These are phyloP conservation scores for Panicum hallii DNA, from an alignment of 202 grass and related monocot species.

Conservation along the genomic window DNA sequence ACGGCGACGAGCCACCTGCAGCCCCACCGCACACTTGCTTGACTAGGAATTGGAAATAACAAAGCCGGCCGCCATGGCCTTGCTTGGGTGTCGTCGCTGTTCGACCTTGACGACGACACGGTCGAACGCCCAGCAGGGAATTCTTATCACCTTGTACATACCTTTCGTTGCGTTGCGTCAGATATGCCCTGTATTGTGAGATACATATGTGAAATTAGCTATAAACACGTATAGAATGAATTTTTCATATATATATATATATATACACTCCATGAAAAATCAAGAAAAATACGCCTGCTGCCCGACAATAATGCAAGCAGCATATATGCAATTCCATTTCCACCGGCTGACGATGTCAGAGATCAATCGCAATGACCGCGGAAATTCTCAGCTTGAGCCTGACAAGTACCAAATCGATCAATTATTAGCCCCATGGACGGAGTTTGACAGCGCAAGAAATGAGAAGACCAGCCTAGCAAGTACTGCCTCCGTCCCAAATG, in stretches of 20 bases:
- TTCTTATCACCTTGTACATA: neutral
- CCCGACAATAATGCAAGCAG: no score
- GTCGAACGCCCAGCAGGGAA: neutral
- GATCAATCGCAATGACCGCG: neutral
- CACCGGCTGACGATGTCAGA: neutral
- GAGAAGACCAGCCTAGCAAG: no score
- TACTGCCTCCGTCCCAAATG: no score
- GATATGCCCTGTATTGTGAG: no score
- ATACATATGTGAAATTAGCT: no score
- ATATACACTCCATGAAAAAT: no score
- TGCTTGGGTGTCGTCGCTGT: neutral
- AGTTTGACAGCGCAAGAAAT: no score
- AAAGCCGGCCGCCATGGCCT: neutral
- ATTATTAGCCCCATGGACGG: neutral
- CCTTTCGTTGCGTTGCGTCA: no score
- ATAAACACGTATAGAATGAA: no score
- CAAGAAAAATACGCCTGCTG: neutral
- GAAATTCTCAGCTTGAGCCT: neutral
- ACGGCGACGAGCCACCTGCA: conserved; percentile 19
- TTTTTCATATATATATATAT: no score
- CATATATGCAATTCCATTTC: conserved; percentile 20
- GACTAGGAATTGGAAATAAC: neutral
- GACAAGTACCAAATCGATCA: conserved; percentile 23
- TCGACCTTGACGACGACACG: neutral
- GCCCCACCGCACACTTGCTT: neutral